Conservation (phyloP, 108 stramenopile species). For the Fragilaria radians region DNA sequence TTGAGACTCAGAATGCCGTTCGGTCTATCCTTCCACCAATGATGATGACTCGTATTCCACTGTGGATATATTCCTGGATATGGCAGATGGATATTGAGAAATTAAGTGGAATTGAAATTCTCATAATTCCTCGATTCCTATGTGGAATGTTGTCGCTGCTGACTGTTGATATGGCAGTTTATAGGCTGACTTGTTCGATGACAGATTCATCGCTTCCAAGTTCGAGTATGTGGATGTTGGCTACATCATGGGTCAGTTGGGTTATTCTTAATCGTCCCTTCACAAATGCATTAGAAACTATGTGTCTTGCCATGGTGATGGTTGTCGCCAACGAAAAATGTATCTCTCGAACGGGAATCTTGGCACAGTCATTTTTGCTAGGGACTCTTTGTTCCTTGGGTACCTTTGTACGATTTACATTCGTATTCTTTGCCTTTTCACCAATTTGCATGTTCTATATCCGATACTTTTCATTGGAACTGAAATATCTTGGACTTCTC, state of each 20-base stretch:
- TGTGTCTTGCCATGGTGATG: constrained; percentile 46
- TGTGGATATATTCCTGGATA: constrained; percentile 29
- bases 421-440: constrained; percentile 63
- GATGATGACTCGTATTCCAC: constrained; percentile 59
- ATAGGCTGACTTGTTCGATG: constrained; percentile 14
- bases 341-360: constrained; percentile 3
- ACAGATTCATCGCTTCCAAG: constrained; percentile 6
- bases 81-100: constrained; percentile 14
- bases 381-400: constrained; percentile 55
- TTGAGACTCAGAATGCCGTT: constrained; percentile 62
- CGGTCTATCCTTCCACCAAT: constrained; percentile 65
- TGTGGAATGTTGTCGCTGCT: constrained; percentile 54
- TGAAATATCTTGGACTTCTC: constrained; percentile 1
- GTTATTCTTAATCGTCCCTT: constrained; percentile 64
- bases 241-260: constrained; percentile 61
- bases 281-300: constrained; percentile 72
- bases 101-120: constrained; percentile 51
- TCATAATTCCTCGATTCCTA: constrained; percentile 56
- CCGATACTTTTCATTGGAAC: constrained; percentile 4
- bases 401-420: constrained; percentile 68
- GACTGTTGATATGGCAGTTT: constrained; percentile 49
- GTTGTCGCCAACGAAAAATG: too few species aligned
- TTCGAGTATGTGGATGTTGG: constrained; percentile 35
- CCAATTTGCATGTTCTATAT: constrained; percentile 29
- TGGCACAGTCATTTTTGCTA: constrained; percentile 14